Evolutionary conservation across 1,139 yeast genomes (phyloP), one percentile per base, ranked within the genome.

Genomic region (Lodderomyces pseudojiufengensis): DNA sequence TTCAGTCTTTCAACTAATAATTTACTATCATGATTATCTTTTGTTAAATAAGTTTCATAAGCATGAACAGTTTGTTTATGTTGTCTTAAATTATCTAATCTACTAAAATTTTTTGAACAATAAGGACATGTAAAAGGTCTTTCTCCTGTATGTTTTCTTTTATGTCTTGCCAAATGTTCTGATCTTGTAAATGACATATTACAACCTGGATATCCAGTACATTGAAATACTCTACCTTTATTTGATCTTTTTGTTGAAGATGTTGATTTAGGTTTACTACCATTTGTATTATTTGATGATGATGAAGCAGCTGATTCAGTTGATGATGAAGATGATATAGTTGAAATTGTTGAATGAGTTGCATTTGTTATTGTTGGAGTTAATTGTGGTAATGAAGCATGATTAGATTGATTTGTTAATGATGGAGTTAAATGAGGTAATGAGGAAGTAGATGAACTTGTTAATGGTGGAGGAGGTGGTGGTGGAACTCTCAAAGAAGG

Each of bases 51-150:
- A 39, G 70, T 73, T 50, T 84, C 88, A 56, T 79, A 80, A 23
- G 94, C 88, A 56, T 88, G 97, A 10, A 88, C 97, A 0, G 96
- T 85, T 54, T 87, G 95, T 45, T 84, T 83, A 59, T 90, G 97
- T 60, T 90, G 97, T 40, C 96, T 75, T 44, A 90, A 68, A 55
- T 90, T 90, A 59, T 90, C 97, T 45, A 87, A 65, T 32, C 97
- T 70, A 21, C 92, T 80, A 54, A 90, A 90, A 52, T 80, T 76
- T 50, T 88, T 80, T 30, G 79, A 70, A 59, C 97, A 90, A 51
- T 72, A 77, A 34, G 84, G 84, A 58, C 97, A 90, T 38, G 86
- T 79, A 57, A 87, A 90, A 1, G 97, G 97, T 39, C 95, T 70
- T 58, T 90, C 97, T 30, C 97, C 97, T 1, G 97, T 88, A 56